Evolutionary conservation across 257 asterid species (phyloP).

Genomic region (Rhazya stricta): DNA sequence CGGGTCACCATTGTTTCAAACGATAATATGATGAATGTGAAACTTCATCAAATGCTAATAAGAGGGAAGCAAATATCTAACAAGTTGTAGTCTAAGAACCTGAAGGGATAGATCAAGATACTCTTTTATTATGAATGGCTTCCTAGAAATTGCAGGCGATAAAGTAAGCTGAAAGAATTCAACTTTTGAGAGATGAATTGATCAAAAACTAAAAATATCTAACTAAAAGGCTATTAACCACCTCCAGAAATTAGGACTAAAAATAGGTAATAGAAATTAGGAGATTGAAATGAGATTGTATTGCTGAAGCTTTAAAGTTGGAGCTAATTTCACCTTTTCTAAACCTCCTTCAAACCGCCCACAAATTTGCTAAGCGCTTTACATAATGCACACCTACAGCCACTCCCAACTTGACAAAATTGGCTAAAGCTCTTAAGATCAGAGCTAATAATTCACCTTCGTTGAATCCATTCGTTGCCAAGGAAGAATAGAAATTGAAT

Average conservation of each 20-base stretch:
- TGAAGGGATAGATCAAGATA: background rate
- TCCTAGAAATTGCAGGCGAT: background rate
- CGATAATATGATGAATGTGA: background rate
- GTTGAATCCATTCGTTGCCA: too few relatives aligned
- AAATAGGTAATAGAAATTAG: background rate
- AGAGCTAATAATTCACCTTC: too few relatives aligned
- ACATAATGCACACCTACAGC: too few relatives aligned
- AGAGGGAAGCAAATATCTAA: background rate
- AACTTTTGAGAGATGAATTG: background rate
- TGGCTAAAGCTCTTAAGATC: too few relatives aligned
- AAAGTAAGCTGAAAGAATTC: background rate
- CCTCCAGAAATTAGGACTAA: background rate
- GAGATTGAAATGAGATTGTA: background rate
- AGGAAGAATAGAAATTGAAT: too few relatives aligned
- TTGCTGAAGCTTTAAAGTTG: too few relatives aligned
- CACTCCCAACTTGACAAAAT: too few relatives aligned
- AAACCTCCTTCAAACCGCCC: too few relatives aligned
- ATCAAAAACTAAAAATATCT: background rate
- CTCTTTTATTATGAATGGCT: background rate
- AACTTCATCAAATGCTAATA: background rate
- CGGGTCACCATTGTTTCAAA: background rate
- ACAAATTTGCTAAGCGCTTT: too few relatives aligned
- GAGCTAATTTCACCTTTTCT: too few relatives aligned
- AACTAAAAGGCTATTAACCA: background rate
- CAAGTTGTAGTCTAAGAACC: background rate